Evolutionary conservation across 2,329 filamentous ascomycete genomes (phyloP).

Genomic region (Exserohilum turcica): DNA sequence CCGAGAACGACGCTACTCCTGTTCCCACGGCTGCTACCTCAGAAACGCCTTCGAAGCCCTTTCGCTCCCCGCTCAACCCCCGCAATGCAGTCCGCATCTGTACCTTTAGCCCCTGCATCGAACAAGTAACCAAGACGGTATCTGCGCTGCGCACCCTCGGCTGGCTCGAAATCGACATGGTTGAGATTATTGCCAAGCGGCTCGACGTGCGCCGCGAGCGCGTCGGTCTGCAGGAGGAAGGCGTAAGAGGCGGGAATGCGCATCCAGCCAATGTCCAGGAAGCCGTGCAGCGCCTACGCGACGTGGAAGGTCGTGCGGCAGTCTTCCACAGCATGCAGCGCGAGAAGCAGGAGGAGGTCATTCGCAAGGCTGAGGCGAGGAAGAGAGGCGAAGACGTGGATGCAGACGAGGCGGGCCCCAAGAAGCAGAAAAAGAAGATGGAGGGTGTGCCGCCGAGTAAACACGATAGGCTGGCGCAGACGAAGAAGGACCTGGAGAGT

Average conservation of each 20-base stretch:
- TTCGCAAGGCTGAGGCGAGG: slow-evolving; percentile 44
- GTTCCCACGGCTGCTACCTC: slow-evolving; percentile 2
- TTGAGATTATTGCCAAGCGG: slow-evolving; percentile 79
- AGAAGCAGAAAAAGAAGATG: slow-evolving; percentile 21
- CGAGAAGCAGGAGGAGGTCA: slow-evolving; percentile 53
- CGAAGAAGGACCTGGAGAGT: slow-evolving; percentile 39
- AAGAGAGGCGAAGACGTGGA: slow-evolving; percentile 34
- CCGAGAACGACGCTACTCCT: slow-evolving; percentile 15
- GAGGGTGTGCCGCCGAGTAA: slow-evolving; percentile 36
- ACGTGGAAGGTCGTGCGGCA: slow-evolving; percentile 72
- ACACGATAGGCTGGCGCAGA: slow-evolving; percentile 36
- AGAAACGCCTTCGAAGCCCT: slow-evolving; percentile 23
- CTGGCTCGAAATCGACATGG: slow-evolving; percentile 93
- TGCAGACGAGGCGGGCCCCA: slow-evolving; percentile 28
- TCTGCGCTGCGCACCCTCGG: slow-evolving; percentile 77
- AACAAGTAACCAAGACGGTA: slow-evolving; percentile 89
- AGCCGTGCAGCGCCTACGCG: slow-evolving; percentile 72
- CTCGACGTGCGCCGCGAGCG: slow-evolving; percentile 84
- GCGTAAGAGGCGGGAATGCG: slow-evolving; percentile 68
- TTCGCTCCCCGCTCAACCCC: slow-evolving; percentile 67
- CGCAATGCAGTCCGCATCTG: slow-evolving; percentile 78
- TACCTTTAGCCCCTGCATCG: slow-evolving; percentile 95
- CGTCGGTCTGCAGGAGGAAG: slow-evolving; percentile 73
- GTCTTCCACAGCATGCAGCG: slow-evolving; percentile 62
- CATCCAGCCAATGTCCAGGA: slow-evolving; percentile 77